Conservation (phyloP, 2,329 filamentous ascomycete genomes). For the Esteya vermicola region DNA sequence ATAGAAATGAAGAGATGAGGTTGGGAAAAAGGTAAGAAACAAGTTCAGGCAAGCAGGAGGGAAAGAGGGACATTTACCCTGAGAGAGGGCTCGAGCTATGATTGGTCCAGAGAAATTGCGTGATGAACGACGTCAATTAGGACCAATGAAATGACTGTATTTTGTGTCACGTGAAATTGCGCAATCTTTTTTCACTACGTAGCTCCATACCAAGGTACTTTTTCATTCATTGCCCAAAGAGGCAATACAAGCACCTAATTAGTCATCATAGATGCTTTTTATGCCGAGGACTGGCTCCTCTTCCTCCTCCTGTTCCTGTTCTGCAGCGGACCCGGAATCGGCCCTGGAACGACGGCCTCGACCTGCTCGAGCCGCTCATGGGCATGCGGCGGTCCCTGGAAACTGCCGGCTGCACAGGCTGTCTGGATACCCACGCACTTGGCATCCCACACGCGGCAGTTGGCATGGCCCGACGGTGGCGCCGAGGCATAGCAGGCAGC, state of each 20-base stretch:
- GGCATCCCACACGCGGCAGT: constrained; percentile 47
- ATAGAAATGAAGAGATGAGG: constrained; percentile 6
- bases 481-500: constrained; percentile 43
- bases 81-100: background rate
- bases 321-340: constrained; percentile 18
- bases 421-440: constrained; percentile 40
- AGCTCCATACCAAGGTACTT: too few species aligned
- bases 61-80: constrained; percentile 1
- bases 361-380: constrained; percentile 22
- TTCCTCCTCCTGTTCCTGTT: too few species aligned
- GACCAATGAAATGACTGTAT: constrained; percentile 14
- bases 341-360: constrained; percentile 16
- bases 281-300: too few species aligned
- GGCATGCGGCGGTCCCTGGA: constrained; percentile 31
- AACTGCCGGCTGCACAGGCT: constrained; percentile 26
- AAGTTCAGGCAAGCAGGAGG: background rate
- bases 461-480: constrained; percentile 41
- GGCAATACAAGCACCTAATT: background rate
- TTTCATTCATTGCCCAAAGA: too few species aligned
- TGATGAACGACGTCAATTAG: constrained; percentile 3
- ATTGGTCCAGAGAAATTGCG: constrained; percentile 10
- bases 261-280: background rate
- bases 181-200: too few species aligned
- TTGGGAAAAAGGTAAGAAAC: constrained; percentile 1
- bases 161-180: background rate